These are phyloP conservation scores for Leccinum obscurum DNA, from an alignment of 768 basidiomycete species.

Conservation along the genomic window DNA sequence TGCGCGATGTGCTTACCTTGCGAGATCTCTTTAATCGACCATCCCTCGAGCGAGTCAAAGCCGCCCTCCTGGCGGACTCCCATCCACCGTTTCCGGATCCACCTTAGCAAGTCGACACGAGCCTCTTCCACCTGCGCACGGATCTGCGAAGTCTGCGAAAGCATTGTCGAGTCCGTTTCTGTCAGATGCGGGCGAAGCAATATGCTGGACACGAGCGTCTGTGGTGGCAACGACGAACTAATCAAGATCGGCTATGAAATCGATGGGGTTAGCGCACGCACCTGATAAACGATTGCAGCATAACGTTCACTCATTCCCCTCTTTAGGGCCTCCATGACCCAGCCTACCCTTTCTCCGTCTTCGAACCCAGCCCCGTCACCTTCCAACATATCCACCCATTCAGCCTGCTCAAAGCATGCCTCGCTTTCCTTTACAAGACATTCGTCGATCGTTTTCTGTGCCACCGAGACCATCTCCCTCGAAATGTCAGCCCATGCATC, in stretches of 20 bases:
- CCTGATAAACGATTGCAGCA: constrained; percentile 78
- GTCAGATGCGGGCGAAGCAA: constrained; percentile 67
- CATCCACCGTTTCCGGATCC: constrained; percentile 80
- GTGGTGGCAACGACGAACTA: not conserved
- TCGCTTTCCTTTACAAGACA: constrained; percentile 60
- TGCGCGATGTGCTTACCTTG: constrained; percentile 24
- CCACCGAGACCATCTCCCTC: constrained; percentile 63
- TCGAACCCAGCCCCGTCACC: constrained; percentile 73
- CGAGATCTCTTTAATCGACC: constrained; percentile 84
- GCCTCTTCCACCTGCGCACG: constrained; percentile 75
- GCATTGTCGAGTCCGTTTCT: constrained; percentile 57
- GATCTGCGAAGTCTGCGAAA: constrained; percentile 68
- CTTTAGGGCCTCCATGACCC: constrained; percentile 66
- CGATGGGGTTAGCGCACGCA: constrained; percentile 25
- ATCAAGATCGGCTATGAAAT: not conserved
- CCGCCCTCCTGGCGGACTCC: constrained; percentile 73
- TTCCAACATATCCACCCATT: constrained; percentile 77
- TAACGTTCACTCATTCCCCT: constrained; percentile 63
- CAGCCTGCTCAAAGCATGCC: constrained; percentile 62
- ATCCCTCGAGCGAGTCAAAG: constrained; percentile 79
- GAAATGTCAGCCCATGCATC: constrained; percentile 46
- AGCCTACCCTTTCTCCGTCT: constrained; percentile 76
- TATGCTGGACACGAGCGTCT: constrained; percentile 74
- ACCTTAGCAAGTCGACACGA: constrained; percentile 43
- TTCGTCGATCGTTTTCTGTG: constrained; percentile 62